Evolutionary conservation across 208 protist genomes (phyloP), one percentile per base, ranked within the genome.

Genomic region (Leishmania lainsoni): DNA sequence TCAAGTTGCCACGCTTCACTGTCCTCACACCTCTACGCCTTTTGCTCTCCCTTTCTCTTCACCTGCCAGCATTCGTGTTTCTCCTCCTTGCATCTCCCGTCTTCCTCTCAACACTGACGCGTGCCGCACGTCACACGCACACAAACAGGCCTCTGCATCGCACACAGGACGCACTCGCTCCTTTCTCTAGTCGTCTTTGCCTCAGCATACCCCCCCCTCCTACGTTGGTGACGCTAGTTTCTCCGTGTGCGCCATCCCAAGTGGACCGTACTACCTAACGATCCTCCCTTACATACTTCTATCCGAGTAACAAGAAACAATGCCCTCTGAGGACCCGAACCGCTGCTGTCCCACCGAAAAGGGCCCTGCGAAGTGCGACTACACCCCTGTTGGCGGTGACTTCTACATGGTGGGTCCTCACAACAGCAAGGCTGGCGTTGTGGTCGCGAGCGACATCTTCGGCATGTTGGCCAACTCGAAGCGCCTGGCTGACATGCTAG

Each of bases 381-480:
- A 89, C 80, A 68, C 8, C 65, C 84, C 90, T 4, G 71, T 14
- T 2, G 88, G 86, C 16, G 80, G 83, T 32, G 73, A 83, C 45
- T 85, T 87, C 73, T 93, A 93, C 85, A 75, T 92, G 6, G 81
- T 85, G 14, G 88, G 86, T 10, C 79, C 86, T 5, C 61, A 79
- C 80, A 72, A 86, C 69, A 79, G 78, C 78, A 90, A 89, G 74
- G 79, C 70, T 10, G 92, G 88, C 45, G 75, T 93, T 16, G 70
- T 93, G 4, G 17, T 95, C 54, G 75, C 90, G 42, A 49, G 77
- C 71, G 92, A 95, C 72, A 89, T 95, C 61, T 93, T 93, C 66
- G 88, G 92, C 42, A 85, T 89, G 51, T 80, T 83, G 45, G 77
- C 83, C 58, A 90, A 88, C 81, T 83, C 89, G 14, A 91, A 89